These are phyloP conservation scores for Erythrophleum ivorense DNA, from an alignment of 331 rosid species.

Conservation along the genomic window DNA sequence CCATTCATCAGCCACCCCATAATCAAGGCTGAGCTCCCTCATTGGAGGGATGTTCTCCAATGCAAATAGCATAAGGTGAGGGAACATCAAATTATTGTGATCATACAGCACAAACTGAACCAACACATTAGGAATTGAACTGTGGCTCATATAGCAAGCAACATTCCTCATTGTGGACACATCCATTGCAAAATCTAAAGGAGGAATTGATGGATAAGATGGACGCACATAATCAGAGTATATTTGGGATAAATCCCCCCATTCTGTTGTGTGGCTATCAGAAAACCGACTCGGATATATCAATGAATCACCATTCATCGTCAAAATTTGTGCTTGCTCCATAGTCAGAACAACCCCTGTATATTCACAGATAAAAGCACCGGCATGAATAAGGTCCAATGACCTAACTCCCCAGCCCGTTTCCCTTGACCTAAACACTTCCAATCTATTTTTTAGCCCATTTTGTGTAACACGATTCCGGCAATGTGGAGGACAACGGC, in stretches of 20 bases:
- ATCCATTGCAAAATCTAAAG: constrained; percentile 89
- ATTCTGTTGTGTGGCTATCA: constrained; percentile 79
- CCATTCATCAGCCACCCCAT: constrained; percentile 90
- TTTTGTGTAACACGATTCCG: constrained; percentile 80
- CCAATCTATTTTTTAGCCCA: constrained; percentile 72
- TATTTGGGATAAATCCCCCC: constrained; percentile 94
- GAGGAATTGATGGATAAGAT: constrained; percentile 83
- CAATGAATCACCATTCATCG: constrained; percentile 87
- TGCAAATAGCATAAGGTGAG: constrained; percentile 94
- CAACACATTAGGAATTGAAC: constrained; percentile 79
- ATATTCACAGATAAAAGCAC: constrained; percentile 91
- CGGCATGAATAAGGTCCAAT: constrained; percentile 89
- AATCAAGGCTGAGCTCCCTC: constrained; percentile 98
- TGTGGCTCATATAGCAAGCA: constrained; percentile 96
- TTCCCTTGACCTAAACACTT: constrained; percentile 87
- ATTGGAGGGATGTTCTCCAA: constrained; percentile 97
- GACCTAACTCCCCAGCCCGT: constrained; percentile 98
- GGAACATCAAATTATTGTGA: constrained; percentile 96
- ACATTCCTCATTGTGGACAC: constrained; percentile 93
- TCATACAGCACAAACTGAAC: constrained; percentile 90
- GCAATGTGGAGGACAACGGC: constrained; percentile 80
- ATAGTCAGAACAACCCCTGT: constrained; percentile 89
- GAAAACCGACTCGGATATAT: constrained; percentile 81
- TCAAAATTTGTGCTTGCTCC: constrained; percentile 82
- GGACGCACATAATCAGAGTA: constrained; percentile 72